Conservation (phyloP, 2,329 filamentous ascomycete species). For the Venturia carpophila region DNA sequence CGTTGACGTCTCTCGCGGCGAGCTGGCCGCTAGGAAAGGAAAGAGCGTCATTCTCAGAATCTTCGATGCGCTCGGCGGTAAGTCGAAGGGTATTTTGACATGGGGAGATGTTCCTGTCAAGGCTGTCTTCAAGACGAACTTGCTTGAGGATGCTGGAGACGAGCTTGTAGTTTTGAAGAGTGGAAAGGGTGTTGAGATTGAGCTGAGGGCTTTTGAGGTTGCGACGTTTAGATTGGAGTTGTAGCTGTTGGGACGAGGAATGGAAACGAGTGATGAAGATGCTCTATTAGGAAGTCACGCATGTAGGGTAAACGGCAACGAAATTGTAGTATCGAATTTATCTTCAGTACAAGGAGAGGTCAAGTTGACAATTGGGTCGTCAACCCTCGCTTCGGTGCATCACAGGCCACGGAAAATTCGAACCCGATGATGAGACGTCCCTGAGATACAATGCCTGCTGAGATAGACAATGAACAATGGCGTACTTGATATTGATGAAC, state of each 20-base stretch:
- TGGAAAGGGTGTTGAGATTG: slow-evolving; percentile 31
- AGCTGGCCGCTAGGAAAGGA: slow-evolving; percentile 58
- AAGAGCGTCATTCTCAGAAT: slow-evolving; percentile 75
- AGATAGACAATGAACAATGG: no score
- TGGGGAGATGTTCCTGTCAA: slow-evolving; percentile 61
- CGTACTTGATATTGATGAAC: no score
- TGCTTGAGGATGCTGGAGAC: slow-evolving; percentile 79
- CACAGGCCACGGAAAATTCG: no score
- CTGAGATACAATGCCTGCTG: no score
- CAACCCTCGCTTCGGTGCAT: no score
- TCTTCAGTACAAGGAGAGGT: neutral
- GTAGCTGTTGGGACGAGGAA: slow-evolving; percentile 25
- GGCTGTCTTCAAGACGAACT: slow-evolving; percentile 73
- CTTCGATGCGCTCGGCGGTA: slow-evolving; percentile 83
- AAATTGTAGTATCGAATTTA: neutral
- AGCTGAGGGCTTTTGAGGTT: slow-evolving; percentile 73
- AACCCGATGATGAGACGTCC: no score
- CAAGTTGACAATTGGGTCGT: no score
- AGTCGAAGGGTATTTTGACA: slow-evolving; percentile 60
- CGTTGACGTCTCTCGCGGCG: slow-evolving; percentile 44
- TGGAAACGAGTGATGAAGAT: neutral
- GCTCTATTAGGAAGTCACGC: neutral
- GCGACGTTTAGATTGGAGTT: slow-evolving; percentile 63
- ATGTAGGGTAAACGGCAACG: neutral
- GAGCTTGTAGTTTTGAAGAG: slow-evolving; percentile 52